Conservation (phyloP, 768 basidiomycete genomes). For the Rhizopogon vulgaris region DNA sequence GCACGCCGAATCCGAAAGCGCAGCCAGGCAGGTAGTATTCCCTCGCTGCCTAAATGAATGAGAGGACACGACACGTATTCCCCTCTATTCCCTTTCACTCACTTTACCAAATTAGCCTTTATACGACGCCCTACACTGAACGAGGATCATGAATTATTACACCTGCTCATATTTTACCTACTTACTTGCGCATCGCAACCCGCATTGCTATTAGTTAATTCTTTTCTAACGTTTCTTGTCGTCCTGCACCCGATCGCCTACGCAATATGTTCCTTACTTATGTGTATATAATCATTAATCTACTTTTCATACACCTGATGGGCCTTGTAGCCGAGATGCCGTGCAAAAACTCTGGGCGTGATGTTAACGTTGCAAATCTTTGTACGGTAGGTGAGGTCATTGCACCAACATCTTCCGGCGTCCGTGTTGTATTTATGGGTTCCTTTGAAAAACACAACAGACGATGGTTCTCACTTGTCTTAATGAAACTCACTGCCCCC, state of each 20-base stretch:
- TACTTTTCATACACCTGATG: not conserved
- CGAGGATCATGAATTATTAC: constrained; percentile 24
- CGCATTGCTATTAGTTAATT: constrained; percentile 16
- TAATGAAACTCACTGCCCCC: too few species aligned
- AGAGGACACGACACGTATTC: constrained; percentile 12
- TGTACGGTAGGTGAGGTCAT: not conserved
- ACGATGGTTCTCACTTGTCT: not conserved
- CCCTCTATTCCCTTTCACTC: constrained; percentile 11
- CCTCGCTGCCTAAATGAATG: constrained; percentile 14
- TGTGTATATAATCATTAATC: constrained; percentile 9
- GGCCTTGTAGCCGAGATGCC: not conserved
- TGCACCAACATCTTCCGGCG: not conserved
- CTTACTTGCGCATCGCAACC: constrained; percentile 4
- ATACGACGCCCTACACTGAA: constrained; percentile 19
- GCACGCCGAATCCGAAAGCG: constrained; percentile 33
- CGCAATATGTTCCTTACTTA: constrained; percentile 9
- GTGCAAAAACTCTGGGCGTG: not conserved
- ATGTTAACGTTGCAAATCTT: not conserved
- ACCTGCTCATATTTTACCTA: constrained; percentile 6
- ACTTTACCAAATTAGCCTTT: constrained; percentile 16
- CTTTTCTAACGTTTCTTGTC: not conserved
- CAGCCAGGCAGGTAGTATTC: constrained; percentile 5
- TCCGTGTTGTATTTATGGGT: not conserved
- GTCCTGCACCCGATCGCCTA: constrained; percentile 1
- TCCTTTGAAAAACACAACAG: not conserved